Evolutionary conservation across 352 stramenopile species (phyloP), one percentile per base, ranked within the genome.

Genomic region (Phytophthora palmivora): DNA sequence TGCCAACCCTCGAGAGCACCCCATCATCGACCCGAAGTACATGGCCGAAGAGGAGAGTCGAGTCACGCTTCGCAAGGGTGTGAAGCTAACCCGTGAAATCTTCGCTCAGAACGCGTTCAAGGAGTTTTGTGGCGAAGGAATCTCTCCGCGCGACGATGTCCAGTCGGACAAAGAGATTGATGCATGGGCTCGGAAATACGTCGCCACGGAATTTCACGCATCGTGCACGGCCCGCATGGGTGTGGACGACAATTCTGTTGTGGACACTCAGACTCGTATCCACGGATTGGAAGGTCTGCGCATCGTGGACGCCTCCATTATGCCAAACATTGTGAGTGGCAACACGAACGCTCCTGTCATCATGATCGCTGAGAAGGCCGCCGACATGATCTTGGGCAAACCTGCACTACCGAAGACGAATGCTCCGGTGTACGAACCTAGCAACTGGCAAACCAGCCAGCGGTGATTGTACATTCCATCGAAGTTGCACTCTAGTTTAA

Each of bases 261-360:
- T 98, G 28, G 88, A 98, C 53, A 69, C 87, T 19, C 45, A 74
- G 45, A 88, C 94, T 21, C 73, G 74, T 11, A 88, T 98, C 11
- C 79, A 91, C 41, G 91, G 89, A 14, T 43, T 97, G 11, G 74
- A 96, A 14, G 78, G 81, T 39, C 74, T 98, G 9, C 80, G 88
- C 21, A 70, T 98, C 12, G 89, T 92, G 6, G 94, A 98, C 59
- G 92, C 93, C 16, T 96, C 86, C 26, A 89, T 97, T 60, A 97
- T 98, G 78, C 92, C 92, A 28, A 89, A 87, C 66, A 97, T 98
- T 47, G 75, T 96, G 54, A 97, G 91, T 58, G 94, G 92, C 28
- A 98, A 98, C 72, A 82, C 96, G 11, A 97, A 98, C 73, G 89
- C 73, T 1, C 96, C 91, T 2, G 87, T 94, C 22, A 92, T 97